Base-by-base conservation (phyloP, 768 basidiomycete genomes). In the Tulasnella sp. region DNA sequence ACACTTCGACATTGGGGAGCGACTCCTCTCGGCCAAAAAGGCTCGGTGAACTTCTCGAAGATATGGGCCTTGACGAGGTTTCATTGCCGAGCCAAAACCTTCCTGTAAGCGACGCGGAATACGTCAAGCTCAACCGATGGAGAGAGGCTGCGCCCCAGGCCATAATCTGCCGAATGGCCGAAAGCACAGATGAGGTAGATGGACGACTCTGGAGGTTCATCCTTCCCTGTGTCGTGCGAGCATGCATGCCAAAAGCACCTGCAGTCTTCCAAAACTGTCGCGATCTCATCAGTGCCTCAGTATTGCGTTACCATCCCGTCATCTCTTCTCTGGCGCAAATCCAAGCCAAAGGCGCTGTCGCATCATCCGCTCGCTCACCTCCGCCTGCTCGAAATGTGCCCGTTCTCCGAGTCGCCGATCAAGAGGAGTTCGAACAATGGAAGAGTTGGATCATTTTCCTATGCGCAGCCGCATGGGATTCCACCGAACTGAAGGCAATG, bases 371-470 rank as follows among this genome's bases (percentile, higher is more conserved):
- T 56, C 80, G 80, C 71, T 78, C 42, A 73, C 56, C 81, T 27
- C 44, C 58, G 1, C 76, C 82, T 77, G n/a, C 73, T 40, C 79
- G 81, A 38, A 78, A 42, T 40, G 74, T 40, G 5, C 79, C 44
- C 10, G n/a, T 76, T 36, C 19, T 44, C 31, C 40, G 71, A 18
- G 16, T 40, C 38, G 36, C 56, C 39, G 62, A 80, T 27, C 62
- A 80, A 24, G 78, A 78, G 21, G 73, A 73, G 52, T 87, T 94
- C 42, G 90, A 91, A 62, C 94, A 96, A 84, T 96, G 94, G 94
- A 89, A 92, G 80, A 85, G 91, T 31, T 95, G 94, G 94, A 88
- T 95, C 76, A 93, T 93, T 81, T 88, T 93, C 31, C 88, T 97
- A n/a, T 96, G 93, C 81, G 89, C 92, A n/a, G 95, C 94, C 1